Evolutionary conservation across 1,139 yeast genomes (phyloP).

Genomic region (Geotrichum bryndzae): DNA sequence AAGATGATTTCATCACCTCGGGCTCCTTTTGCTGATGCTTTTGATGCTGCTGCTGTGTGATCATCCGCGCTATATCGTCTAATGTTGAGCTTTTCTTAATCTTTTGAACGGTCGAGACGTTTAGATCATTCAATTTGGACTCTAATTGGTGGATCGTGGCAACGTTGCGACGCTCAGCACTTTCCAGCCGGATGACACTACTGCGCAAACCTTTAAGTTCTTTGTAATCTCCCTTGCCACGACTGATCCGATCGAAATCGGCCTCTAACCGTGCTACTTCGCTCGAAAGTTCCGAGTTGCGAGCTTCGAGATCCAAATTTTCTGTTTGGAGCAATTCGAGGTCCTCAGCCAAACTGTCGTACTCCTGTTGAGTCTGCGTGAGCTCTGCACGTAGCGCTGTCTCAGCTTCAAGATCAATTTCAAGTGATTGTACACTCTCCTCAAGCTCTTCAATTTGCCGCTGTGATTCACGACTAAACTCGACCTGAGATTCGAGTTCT

Average conservation of each 20-base stretch:
- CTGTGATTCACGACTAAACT: neutral
- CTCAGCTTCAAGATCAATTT: constrained; percentile 10
- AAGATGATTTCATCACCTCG: neutral
- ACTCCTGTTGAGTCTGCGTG: neutral
- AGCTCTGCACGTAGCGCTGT: constrained; percentile 3
- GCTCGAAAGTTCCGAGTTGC: neutral
- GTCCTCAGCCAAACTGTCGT: constrained; percentile 3
- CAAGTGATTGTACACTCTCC: constrained; percentile 3
- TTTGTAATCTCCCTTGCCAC: neutral
- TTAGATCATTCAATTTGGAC: neutral
- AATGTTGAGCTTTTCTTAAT: neutral
- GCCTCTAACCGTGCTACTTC: neutral
- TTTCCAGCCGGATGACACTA: neutral
- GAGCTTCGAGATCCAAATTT: constrained; percentile 5
- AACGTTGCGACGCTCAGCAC: neutral
- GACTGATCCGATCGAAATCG: neutral
- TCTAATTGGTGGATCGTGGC: neutral
- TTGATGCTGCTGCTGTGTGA: neutral
- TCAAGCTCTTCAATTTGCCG: neutral
- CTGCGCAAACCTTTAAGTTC: neutral
- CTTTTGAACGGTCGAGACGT: neutral
- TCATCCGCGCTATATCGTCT: constrained; percentile 4
- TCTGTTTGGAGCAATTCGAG: constrained; percentile 3
- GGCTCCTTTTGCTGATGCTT: neutral
- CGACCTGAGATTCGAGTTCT: neutral